Evolutionary conservation across 2,329 filamentous ascomycete species (phyloP), one percentile per base, ranked within the genome.

Genomic region (Chaetomiaceae sp.): DNA sequence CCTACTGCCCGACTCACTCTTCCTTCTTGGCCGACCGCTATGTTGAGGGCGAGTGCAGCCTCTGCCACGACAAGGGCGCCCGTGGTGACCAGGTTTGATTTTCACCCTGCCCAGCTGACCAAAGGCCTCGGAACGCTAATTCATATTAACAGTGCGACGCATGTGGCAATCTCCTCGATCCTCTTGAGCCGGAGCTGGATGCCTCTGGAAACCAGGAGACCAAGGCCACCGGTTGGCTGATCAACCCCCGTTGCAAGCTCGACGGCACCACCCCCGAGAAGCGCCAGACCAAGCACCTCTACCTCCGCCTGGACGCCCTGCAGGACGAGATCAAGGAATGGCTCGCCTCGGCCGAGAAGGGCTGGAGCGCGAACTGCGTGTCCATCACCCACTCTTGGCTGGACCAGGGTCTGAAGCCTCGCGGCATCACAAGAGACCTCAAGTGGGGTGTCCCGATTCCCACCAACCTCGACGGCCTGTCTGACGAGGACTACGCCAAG

Each of bases 361-460:
- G 89, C 35, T 93, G 89, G 89, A 85, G 83, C 51, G 73, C 79
- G 46, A 93, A 92, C 65, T 85, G 85, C 47, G 73, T 83, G 52
- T 77, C 81, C 56, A 93, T 93, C 61, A 91, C 88, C 14, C 80
- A 87, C 63, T 82, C 83, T 4, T 93, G 89, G 89, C 72, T 95
- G 55, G 82, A 85, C 53, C 85, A 92, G 73, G 92, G 92, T 5
- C 73, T 97, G 51, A 85, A 92, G 67, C 84, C 86, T 43, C 84
- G 92, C 60, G 89, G 88, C 57, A 97, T 97, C 66, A 96, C 92
- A 12, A 77, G 92, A 67, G 92, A 97, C 73, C 75, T 96, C 54
- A 91, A 87, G 67, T 96, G 92, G 92, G 92, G 92, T 64, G 77
- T 80, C 14, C 77, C 77, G 3, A 58, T 81, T 41, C 77, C 75